phyloP scores from a whole-genome alignment of 345 rosid genomes.

The Bruguiera gymnorhiza region DNA sequence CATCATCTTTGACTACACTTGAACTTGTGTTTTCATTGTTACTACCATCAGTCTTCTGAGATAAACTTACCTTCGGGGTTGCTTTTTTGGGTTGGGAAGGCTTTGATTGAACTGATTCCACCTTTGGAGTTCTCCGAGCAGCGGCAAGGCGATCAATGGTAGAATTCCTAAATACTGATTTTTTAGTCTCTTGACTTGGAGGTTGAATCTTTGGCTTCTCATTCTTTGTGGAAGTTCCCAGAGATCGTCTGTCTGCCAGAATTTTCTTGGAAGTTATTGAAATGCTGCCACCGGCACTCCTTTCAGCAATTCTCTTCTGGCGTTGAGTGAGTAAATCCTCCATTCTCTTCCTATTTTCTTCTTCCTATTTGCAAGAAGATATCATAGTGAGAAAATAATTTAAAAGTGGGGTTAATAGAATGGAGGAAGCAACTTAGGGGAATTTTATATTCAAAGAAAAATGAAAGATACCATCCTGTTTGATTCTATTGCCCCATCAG shows the following conservation, averaged over 20 bases:
- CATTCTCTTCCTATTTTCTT: slow-evolving; percentile 70
- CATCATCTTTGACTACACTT: slow-evolving; percentile 36
- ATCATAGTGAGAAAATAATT: background rate
- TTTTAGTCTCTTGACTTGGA: slow-evolving; percentile 39
- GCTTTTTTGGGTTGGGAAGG: slow-evolving; percentile 42
- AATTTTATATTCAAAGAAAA: background rate
- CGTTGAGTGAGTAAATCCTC: slow-evolving; percentile 72
- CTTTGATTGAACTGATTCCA: slow-evolving; percentile 37
- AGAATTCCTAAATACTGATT: slow-evolving; percentile 65
- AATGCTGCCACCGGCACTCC: slow-evolving; percentile 50
- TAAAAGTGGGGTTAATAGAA: background rate
- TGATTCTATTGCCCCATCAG: background rate
- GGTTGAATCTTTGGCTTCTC: slow-evolving; percentile 38
- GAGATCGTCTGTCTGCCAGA: slow-evolving; percentile 27
- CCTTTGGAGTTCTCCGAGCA: slow-evolving; percentile 48
- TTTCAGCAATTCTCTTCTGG: slow-evolving; percentile 92
- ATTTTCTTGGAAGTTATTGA: slow-evolving; percentile 44
- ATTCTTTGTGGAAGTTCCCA: slow-evolving; percentile 27
- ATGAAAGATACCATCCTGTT: background rate
- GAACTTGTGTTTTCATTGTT: slow-evolving; percentile 37
- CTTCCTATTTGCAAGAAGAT: slow-evolving; percentile 53
- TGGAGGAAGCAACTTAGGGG: background rate
- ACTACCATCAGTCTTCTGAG: slow-evolving; percentile 31
- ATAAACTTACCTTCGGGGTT: slow-evolving; percentile 37
- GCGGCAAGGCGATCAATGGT: slow-evolving; percentile 88